Evolutionary conservation across 208 protist species (phyloP).

Genomic region (Leishmania guyanensis): DNA sequence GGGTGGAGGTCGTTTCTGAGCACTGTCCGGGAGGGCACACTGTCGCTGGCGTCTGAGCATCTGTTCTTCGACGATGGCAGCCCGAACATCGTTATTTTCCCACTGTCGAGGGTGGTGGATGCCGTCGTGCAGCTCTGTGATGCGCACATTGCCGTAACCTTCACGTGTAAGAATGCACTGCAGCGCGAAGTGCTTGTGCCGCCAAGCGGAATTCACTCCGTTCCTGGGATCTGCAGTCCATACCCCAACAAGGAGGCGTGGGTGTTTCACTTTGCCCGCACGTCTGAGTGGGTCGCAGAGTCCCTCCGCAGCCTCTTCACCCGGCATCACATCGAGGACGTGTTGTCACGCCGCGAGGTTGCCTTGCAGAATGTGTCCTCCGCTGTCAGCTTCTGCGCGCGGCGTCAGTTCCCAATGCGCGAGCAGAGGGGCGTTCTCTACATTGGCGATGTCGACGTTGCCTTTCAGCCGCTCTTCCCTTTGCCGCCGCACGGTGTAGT

Average conservation of each 20-base stretch:
- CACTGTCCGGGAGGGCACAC: conserved; percentile 9
- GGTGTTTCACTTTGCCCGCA: conserved; percentile 10
- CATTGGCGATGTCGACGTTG: conserved; percentile 12
- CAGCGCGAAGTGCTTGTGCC: conserved; percentile 17
- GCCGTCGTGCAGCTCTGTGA: not conserved
- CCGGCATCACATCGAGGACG: conserved; percentile 19
- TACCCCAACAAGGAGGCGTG: conserved; percentile 13
- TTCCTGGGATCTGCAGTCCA: conserved; percentile 15
- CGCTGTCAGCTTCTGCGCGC: conserved; percentile 33
- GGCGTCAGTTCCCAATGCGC: conserved; percentile 46
- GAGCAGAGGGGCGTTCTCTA: conserved; percentile 51
- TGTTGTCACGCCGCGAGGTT: conserved; percentile 22
- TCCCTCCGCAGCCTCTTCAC: conserved; percentile 23
- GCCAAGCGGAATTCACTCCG: not conserved
- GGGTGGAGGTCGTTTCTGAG: conserved; percentile 18
- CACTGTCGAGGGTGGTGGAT: conserved; percentile 5
- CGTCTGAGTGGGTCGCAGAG: conserved; percentile 19
- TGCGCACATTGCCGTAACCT: conserved; percentile 9
- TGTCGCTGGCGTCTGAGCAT: conserved; percentile 31
- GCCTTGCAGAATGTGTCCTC: conserved; percentile 16
- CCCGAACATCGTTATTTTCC: conserved; percentile 13
- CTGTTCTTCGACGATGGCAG: conserved; percentile 41
- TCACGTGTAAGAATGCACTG: conserved; percentile 12
- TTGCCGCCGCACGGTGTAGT: conserved; percentile 15
- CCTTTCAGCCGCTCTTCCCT: conserved; percentile 46